These are phyloP conservation scores for Papiliotrema flavescens DNA, from an alignment of 1,284 basidiomycete species.

Conservation along the genomic window DNA sequence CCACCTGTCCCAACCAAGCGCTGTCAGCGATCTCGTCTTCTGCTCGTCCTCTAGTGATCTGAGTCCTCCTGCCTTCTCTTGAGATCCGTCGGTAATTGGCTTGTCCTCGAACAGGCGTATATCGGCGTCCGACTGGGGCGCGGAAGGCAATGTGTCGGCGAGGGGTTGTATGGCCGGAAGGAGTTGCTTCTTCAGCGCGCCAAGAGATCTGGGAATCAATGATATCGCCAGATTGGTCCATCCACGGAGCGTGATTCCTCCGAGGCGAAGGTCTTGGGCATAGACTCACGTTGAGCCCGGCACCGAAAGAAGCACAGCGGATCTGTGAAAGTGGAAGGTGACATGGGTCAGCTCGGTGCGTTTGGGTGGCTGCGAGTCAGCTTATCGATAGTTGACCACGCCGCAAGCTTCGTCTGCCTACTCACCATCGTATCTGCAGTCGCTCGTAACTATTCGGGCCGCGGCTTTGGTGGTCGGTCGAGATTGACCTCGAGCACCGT, in stretches of 20 bases:
- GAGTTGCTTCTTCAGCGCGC: slow-evolving; percentile 23
- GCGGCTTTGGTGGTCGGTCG: too few relatives aligned
- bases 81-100: slow-evolving; percentile 22
- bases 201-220: slow-evolving; percentile 16
- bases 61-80: slow-evolving; percentile 6
- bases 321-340: slow-evolving; percentile 37
- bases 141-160: slow-evolving; percentile 7
- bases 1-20: slow-evolving; percentile 36
- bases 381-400: background rate
- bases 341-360: slow-evolving; percentile 32
- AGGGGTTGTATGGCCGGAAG: slow-evolving; percentile 31
- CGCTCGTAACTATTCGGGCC: too few relatives aligned
- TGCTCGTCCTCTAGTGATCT: slow-evolving; percentile 13
- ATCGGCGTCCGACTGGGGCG: slow-evolving; percentile 19
- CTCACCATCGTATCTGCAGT: background rate
- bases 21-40: slow-evolving; percentile 12
- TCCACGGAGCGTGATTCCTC: too few relatives aligned
- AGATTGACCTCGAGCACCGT: too few relatives aligned
- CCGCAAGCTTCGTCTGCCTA: background rate
- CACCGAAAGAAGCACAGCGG: slow-evolving; percentile 37
- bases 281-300: slow-evolving; percentile 37
- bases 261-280: too few relatives aligned
- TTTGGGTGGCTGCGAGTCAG: slow-evolving; percentile 30
- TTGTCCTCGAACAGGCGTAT: slow-evolving; percentile 36
- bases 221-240: too few relatives aligned